A percentile compares a stretch with the other conserved stretches of the same genome.
phyloP scores from a whole-genome alignment of 1,284 basidiomycete genomes.

The Paramarasmius palmivorus region DNA sequence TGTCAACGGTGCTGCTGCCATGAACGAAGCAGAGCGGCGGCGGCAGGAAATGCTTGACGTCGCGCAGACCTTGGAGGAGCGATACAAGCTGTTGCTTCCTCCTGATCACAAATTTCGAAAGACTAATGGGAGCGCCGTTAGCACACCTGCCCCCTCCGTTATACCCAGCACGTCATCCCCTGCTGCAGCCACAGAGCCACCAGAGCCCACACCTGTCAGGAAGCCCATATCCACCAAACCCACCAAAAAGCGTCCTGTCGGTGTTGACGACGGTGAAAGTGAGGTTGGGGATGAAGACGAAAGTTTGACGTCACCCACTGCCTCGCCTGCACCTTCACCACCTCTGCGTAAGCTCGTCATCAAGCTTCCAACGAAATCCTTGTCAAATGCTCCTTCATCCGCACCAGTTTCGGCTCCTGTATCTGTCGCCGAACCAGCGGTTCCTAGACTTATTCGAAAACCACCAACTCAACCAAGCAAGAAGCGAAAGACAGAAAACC shows the following conservation, averaged over 20 bases:
- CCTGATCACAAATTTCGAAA: slow-evolving; percentile 47
- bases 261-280: slow-evolving; percentile 5
- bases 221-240: not conserved
- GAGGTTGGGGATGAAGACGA: slow-evolving; percentile 12
- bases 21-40: slow-evolving; percentile 68
- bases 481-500: slow-evolving; percentile 19
- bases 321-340: not conserved
- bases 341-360: slow-evolving; percentile 34
- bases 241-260: not conserved
- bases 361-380: slow-evolving; percentile 29
- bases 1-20: slow-evolving; percentile 38
- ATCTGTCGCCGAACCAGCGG: not conserved
- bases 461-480: too few species aligned
- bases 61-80: slow-evolving; percentile 63
- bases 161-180: not conserved
- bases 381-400: slow-evolving; percentile 19
- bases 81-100: slow-evolving; percentile 71
- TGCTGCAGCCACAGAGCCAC: not conserved
- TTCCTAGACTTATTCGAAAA: not conserved
- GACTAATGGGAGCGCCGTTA: not conserved
- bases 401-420: slow-evolving; percentile 12
- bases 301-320: not conserved
- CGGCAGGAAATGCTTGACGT: slow-evolving; percentile 70
- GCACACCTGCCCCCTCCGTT: not conserved
- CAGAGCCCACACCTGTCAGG: not conserved